Percentiles rank a stretch among this genome's conserved stretches.
phyloP scores from a whole-genome alignment of 352 stramenopile species.

The Phytopythium mirpurense region DNA sequence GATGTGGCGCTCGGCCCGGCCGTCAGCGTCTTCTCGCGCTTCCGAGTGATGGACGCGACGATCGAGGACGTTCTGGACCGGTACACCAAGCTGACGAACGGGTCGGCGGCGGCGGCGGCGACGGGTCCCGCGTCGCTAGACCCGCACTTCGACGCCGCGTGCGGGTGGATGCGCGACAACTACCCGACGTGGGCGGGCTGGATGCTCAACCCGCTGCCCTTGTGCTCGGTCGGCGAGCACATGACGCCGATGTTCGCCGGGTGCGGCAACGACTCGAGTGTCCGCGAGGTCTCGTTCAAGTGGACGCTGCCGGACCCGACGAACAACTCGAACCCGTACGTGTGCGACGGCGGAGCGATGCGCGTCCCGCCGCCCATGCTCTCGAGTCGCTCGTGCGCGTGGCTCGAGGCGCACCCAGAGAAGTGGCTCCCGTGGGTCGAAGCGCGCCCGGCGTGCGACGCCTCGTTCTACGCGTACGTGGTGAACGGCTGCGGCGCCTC shows the following conservation, averaged over 20 bases:
- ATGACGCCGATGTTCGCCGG: slow-evolving; percentile 7
- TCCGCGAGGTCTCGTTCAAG: slow-evolving; percentile 9
- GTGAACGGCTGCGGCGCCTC: slow-evolving; percentile 10
- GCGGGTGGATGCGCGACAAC: slow-evolving; percentile 21
- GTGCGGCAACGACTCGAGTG: slow-evolving; percentile 3
- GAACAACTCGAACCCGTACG: slow-evolving; percentile 16
- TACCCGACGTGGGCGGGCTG: slow-evolving; percentile 19
- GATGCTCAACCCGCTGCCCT: slow-evolving; percentile 13
- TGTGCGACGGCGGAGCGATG: slow-evolving; percentile 17
- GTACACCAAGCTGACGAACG: neutral
- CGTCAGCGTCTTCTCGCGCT: slow-evolving; percentile 7
- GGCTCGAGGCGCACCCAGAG: slow-evolving; percentile 14
- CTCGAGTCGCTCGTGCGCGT: slow-evolving; percentile 21
- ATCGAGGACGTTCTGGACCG: neutral
- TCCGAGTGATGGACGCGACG: slow-evolving; percentile 10
- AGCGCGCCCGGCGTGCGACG: slow-evolving; percentile 14
- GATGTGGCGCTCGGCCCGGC: neutral
- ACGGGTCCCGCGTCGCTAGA: no score
- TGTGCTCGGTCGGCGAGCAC: slow-evolving; percentile 14
- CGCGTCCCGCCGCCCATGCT: slow-evolving; percentile 4
- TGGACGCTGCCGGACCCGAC: slow-evolving; percentile 16
- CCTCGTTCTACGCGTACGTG: slow-evolving; percentile 15
- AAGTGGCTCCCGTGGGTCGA: slow-evolving; percentile 18
- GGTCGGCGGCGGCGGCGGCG: no score
- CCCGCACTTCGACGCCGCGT: slow-evolving; percentile 16